A percentile compares a stretch with the other conserved stretches of the same genome.
Evolutionary conservation across 2,329 filamentous ascomycete genomes (phyloP).

Genomic region (Neonectria faginata): DNA sequence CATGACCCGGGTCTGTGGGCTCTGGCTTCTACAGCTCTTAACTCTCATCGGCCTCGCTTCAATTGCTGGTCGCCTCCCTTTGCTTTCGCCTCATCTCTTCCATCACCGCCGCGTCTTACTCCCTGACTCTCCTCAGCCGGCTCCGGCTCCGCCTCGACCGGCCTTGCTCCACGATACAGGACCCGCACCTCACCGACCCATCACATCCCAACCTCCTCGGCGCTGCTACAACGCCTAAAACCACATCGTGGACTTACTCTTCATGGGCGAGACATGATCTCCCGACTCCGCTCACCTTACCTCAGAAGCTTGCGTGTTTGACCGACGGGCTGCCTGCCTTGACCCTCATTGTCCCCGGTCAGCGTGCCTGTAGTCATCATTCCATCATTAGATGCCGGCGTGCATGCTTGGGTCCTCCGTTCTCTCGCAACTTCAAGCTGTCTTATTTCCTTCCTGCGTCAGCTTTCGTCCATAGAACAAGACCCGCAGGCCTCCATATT

Average conservation of each 20-base stretch:
- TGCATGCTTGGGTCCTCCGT: constrained; percentile 29
- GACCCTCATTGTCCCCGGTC: constrained; percentile 27
- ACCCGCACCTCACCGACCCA: constrained; percentile 39
- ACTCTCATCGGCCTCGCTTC: constrained; percentile 13
- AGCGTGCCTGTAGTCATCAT: constrained; percentile 33
- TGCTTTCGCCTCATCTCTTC: constrained; percentile 28
- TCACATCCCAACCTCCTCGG: constrained; percentile 41
- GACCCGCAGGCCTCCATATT: constrained; percentile 34
- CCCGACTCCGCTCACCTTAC: constrained; percentile 30
- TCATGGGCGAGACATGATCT: constrained; percentile 32
- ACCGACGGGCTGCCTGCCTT: constrained; percentile 33
- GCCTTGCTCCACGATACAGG: constrained; percentile 42
- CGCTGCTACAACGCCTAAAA: constrained; percentile 35
- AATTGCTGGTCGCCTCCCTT: constrained; percentile 19
- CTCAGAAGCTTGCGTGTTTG: constrained; percentile 29
- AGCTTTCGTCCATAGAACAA: constrained; percentile 28
- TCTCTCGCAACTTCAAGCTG: constrained; percentile 34
- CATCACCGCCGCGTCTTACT: constrained; percentile 24
- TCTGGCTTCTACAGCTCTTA: constrained; percentile 35
- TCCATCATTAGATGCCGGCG: constrained; percentile 32
- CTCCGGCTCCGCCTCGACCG: constrained; percentile 30
- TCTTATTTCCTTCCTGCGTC: constrained; percentile 26
- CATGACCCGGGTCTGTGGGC: constrained; percentile 34
- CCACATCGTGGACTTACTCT: constrained; percentile 31
- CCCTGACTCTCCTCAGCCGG: constrained; percentile 11